Evolutionary conservation across 495 filamentous ascomycete genomes (phyloP).

Genomic region (Neurospora hispaniola): DNA sequence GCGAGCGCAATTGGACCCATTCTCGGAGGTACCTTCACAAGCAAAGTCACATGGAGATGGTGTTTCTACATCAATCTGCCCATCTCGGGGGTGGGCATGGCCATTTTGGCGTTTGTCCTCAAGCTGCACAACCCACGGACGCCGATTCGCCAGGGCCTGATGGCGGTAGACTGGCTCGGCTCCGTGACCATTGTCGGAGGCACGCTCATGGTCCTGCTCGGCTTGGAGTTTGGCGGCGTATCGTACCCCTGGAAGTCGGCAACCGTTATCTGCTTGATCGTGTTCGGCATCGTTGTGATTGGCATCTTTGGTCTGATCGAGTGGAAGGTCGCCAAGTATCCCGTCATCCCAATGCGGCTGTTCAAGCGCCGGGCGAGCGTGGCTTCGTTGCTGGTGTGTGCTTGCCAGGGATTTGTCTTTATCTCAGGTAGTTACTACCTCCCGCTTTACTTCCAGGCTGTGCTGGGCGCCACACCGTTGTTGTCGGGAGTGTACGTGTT

Average conservation of each 20-base stretch:
- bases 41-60: constrained; percentile 48
- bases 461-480: constrained; percentile 61
- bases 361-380: constrained; percentile 52
- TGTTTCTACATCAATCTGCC: constrained; percentile 76
- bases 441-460: constrained; percentile 69
- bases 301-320: constrained; percentile 57
- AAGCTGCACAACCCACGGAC: constrained; percentile 69
- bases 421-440: constrained; percentile 66
- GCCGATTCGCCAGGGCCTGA: constrained; percentile 55
- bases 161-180: constrained; percentile 68
- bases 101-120: constrained; percentile 58
- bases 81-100: constrained; percentile 57
- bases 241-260: constrained; percentile 65
- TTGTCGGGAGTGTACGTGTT: constrained; percentile 71
- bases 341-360: constrained; percentile 64
- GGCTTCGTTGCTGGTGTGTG: constrained; percentile 45
- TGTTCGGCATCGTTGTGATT: constrained; percentile 59
- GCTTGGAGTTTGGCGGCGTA: constrained; percentile 68
- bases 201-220: constrained; percentile 73
- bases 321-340: constrained; percentile 60
- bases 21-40: constrained; percentile 53
- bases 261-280: constrained; percentile 64
- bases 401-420: constrained; percentile 63
- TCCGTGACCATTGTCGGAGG: constrained; percentile 60
- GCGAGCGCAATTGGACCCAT: constrained; percentile 48